Conservation (phyloP, 148 eudicot genomes). For the Diospyros kaki region DNA sequence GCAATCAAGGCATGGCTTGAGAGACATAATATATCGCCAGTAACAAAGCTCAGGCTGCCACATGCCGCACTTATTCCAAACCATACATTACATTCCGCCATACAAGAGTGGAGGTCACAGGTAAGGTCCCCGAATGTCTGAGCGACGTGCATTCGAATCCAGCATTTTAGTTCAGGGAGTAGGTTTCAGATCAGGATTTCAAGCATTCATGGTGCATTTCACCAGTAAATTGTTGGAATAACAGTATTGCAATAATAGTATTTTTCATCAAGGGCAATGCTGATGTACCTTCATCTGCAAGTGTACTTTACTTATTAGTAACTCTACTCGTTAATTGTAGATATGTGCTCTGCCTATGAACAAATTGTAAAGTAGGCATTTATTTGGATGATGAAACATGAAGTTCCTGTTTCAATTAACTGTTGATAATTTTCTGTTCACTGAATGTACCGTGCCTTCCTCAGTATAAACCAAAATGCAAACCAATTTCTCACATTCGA, state of each 20-base stretch:
- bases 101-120: constrained; percentile 67
- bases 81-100: constrained; percentile 67
- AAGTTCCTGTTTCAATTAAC: neutral
- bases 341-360: neutral
- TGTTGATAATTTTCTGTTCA: no score
- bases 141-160: neutral
- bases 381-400: neutral
- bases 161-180: neutral
- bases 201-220: neutral
- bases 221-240: neutral
- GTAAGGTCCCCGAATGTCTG: no score
- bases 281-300: neutral
- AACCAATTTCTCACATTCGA: no score
- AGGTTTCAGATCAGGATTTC: neutral
- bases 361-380: neutral
- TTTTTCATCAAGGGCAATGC: no score
- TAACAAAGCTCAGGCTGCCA: constrained; percentile 49
- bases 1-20: constrained; percentile 81
- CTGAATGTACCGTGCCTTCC: no score
- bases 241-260: no score
- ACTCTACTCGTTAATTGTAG: neutral
- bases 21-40: constrained; percentile 60
- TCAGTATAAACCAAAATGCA: no score
- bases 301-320: neutral
- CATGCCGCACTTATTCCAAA: constrained; percentile 64